Evolutionary conservation across 2,329 filamentous ascomycete genomes (phyloP), one percentile per base, ranked within the genome.

Genomic region (Trichoderma brevicompactum): DNA sequence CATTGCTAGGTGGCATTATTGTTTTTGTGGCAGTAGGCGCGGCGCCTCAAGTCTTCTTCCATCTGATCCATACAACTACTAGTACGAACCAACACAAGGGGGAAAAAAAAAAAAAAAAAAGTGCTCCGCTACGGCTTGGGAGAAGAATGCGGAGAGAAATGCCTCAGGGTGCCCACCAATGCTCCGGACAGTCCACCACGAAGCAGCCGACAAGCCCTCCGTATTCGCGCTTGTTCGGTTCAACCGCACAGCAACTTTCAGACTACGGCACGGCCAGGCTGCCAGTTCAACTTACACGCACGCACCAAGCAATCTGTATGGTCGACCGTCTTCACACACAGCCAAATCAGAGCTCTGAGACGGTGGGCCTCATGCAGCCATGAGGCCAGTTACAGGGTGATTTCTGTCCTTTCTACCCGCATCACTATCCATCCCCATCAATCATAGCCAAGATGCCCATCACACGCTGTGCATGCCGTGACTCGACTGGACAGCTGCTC

Each of bases 121-220:
- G 50, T 13, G 17, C 32, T 59, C 55, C 63, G 55, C 55, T 52
- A 41, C 54, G 48, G 48, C 55, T 65, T 59, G 32, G 55, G 40
- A 28, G 23, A 28, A 28, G 23, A 72, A 73, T 72, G 71, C 67
- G 69, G 72, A 74, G 72, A 67, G 74, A 75, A 75, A 75, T 75
- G 71, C 74, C 74, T 75, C 74, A 75, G 69, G 23, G 65, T 62
- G 56, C 44, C 59, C 59, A 53, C 59, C 46, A 38, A 52, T 38
- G 15, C 50, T 54, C 50, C 50, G 50, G 58, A 43, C 48, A 52
- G 40, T 36, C 59, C 13, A 43, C 54, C 40, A 58, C 12, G 40
- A 28, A 58, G 43, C 23, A n/a, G 40, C 54, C 55, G 53, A 64
- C 40, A 13, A 58, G 44, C 34, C 28, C 32, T 38, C 44, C 32